Evolutionary conservation across 176 grass and related monocot species (phyloP), one percentile per base, ranked within the genome.

Genomic region (Musa troglodytarum): DNA sequence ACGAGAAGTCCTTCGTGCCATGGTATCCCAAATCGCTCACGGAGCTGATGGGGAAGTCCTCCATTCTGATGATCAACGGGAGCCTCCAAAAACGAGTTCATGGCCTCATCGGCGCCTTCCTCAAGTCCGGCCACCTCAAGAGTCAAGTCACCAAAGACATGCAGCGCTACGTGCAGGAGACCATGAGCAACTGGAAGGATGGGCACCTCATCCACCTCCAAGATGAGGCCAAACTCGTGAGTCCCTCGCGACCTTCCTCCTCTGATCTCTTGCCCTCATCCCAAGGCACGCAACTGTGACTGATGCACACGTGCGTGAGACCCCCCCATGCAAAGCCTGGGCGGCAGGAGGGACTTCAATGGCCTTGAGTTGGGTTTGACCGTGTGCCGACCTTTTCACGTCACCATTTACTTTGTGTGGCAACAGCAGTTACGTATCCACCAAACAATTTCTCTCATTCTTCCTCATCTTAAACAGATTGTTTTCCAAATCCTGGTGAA

Each of bases 11-110:
- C 5, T 94, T 99, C 69, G 95, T 99, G 69, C 91, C 95, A 50
- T 99, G 88, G 95, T 99, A 99, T 82, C 95, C 95, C 43, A 92
- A 90, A 16, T 99, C 91, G 11, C 84, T 99, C 34, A 99, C 82
- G 13, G 90, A 94, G 78, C 85, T 99, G 11, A 94, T 99, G 95
- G 95, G 95, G 24, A 83, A 99, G 81, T 99, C 95, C 28, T 99
- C 95, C 78, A 99, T 99, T 75, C 78, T 99, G 3, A 49, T 99
- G 75, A 84, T 99, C 88, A 94, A 92, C 76, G 86, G 91, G 49
- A 81, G 73, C 81, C 85, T 99, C 57, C 91, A 94, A 73, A 81
- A 85, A 0, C 83, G 88, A 25, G 86, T 99, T 8, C 95, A 99
- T 55, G 95, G 95, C 65, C 90, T 99, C 20, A 73, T 94, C 53